Evolutionary conservation across 1,284 basidiomycete genomes (phyloP).

Genomic region (Fomitopsis schrenkii): DNA sequence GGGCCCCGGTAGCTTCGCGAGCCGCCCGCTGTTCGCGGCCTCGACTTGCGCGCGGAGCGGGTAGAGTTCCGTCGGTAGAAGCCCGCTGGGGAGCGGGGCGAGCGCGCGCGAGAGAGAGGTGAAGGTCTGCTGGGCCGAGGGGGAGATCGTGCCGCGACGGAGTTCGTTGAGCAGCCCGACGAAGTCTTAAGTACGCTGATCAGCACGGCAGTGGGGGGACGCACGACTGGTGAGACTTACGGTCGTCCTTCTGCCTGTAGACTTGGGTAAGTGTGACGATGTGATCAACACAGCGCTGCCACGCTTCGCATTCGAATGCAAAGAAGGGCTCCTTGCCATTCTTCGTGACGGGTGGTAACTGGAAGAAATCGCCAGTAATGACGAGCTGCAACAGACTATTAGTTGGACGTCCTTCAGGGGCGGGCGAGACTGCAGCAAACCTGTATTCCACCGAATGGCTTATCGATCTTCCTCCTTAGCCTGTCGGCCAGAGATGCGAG

Average conservation of each 20-base stretch:
- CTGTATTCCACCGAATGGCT: slow-evolving; percentile 95
- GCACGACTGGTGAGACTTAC: slow-evolving; percentile 14
- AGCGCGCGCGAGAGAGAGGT: slow-evolving; percentile 37
- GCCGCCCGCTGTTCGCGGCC: slow-evolving; percentile 32
- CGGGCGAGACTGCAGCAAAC: slow-evolving; percentile 33
- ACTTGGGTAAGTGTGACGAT: slow-evolving; percentile 89
- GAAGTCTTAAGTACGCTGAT: slow-evolving; percentile 51
- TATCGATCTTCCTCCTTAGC: slow-evolving; percentile 50
- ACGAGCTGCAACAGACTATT: slow-evolving; percentile 50
- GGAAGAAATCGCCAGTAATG: slow-evolving; percentile 95
- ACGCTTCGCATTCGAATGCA: slow-evolving; percentile 86
- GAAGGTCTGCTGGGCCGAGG: slow-evolving; percentile 44
- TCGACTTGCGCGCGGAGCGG: slow-evolving; percentile 68
- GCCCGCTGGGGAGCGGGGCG: slow-evolving; percentile 34
- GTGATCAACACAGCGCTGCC: slow-evolving; percentile 74
- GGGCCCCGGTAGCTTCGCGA: slow-evolving; percentile 19
- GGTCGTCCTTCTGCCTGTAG: slow-evolving; percentile 67
- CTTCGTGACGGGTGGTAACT: slow-evolving; percentile 87
- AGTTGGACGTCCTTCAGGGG: not conserved
- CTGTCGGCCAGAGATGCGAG: slow-evolving; percentile 38
- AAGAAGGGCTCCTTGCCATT: slow-evolving; percentile 49
- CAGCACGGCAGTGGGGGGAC: not conserved
- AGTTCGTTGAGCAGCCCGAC: slow-evolving; percentile 90
- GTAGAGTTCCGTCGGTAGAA: slow-evolving; percentile 60
- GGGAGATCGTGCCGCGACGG: slow-evolving; percentile 63